These are phyloP conservation scores for Aphanomyces cochlioides DNA, from an alignment of 352 stramenopile species.

Conservation along the genomic window DNA sequence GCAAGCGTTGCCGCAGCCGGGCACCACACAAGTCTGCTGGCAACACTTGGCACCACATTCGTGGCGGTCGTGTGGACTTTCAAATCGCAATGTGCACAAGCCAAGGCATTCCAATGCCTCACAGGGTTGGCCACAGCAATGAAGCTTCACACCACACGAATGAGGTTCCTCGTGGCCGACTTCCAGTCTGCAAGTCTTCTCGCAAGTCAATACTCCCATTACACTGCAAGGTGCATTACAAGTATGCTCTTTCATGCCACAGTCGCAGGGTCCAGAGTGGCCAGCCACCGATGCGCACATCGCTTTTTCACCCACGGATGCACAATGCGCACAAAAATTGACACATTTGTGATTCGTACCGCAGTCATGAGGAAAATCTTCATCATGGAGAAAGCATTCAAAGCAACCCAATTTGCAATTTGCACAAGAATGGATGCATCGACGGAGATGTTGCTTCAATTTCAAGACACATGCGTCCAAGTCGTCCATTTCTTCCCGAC, in stretches of 20 bases:
- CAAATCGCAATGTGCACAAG: constrained; percentile 50
- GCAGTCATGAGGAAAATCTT: constrained; percentile 46
- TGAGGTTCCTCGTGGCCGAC: constrained; percentile 45
- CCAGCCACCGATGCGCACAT: constrained; percentile 56
- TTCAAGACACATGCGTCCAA: constrained; percentile 51
- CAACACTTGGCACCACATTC: constrained; percentile 64
- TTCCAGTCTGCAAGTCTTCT: constrained; percentile 44
- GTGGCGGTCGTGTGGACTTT: constrained; percentile 48
- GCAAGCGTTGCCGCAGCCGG: constrained; percentile 54
- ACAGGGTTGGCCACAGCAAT: constrained; percentile 57
- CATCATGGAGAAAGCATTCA: constrained; percentile 44
- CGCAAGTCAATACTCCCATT: constrained; percentile 59
- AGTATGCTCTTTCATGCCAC: constrained; percentile 56
- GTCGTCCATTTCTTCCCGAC: constrained; percentile 41
- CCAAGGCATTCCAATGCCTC: constrained; percentile 42
- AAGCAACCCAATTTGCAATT: constrained; percentile 63
- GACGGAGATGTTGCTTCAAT: constrained; percentile 52
- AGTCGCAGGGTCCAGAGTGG: constrained; percentile 66
- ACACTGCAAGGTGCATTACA: constrained; percentile 51
- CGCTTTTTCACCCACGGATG: constrained; percentile 28
- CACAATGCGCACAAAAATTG: constrained; percentile 52
- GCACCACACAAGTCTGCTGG: constrained; percentile 54
- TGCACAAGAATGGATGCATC: constrained; percentile 53
- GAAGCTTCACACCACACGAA: constrained; percentile 49
- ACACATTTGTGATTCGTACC: constrained; percentile 46